A percentile compares a stretch with the other conserved stretches of the same genome.
These are phyloP conservation scores for Ilyonectria sp. DNA, from an alignment of 2,329 filamentous ascomycete species.

Conservation along the genomic window DNA sequence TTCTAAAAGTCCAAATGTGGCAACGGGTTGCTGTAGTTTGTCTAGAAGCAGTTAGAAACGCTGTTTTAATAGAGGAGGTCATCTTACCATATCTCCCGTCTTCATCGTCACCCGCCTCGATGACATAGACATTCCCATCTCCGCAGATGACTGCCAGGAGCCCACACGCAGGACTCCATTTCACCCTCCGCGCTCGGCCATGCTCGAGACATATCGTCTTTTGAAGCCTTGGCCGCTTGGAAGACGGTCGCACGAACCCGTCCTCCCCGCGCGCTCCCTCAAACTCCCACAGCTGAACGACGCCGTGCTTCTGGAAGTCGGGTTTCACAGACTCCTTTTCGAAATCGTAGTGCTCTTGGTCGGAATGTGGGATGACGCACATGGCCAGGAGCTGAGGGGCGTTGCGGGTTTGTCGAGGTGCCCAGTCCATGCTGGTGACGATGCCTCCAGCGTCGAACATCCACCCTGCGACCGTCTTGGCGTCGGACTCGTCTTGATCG, in stretches of 20 bases:
- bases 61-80: neutral
- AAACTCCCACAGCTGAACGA: slow-evolving; percentile 69
- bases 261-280: slow-evolving; percentile 48
- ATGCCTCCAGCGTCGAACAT: slow-evolving; percentile 69
- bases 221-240: slow-evolving; percentile 55
- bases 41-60: slow-evolving; percentile 55
- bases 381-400: slow-evolving; percentile 66
- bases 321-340: slow-evolving; percentile 55
- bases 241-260: slow-evolving; percentile 54
- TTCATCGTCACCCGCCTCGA: slow-evolving; percentile 57
- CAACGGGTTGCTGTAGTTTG: slow-evolving; percentile 60
- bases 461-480: slow-evolving; percentile 61
- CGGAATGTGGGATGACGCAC: slow-evolving; percentile 64
- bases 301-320: slow-evolving; percentile 60
- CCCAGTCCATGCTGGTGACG: slow-evolving; percentile 69
- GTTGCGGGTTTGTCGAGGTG: slow-evolving; percentile 53
- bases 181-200: slow-evolving; percentile 65
- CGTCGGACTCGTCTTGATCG: slow-evolving; percentile 41
- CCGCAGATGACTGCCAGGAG: slow-evolving; percentile 66
- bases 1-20: slow-evolving; percentile 60
- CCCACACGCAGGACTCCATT: slow-evolving; percentile 67
- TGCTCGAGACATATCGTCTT: slow-evolving; percentile 65
- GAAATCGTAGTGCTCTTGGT: slow-evolving; percentile 62
- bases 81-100: slow-evolving; percentile 59
- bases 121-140: slow-evolving; percentile 66